Evolutionary conservation across 257 asterid species (phyloP).

Genomic region (Ajuga chamaepitys): DNA sequence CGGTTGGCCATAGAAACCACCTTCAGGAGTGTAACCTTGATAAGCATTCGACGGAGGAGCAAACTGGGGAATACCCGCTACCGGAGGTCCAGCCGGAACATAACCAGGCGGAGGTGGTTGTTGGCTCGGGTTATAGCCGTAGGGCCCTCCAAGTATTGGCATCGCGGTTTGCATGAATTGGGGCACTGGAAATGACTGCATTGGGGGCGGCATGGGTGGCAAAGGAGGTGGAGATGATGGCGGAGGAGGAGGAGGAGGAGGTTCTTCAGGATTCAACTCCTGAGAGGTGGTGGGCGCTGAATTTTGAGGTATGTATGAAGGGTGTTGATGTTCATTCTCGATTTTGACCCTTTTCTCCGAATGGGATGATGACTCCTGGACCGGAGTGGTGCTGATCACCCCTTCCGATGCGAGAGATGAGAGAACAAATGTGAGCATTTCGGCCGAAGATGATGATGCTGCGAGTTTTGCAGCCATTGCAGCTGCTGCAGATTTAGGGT

Average conservation of each 20-base stretch:
- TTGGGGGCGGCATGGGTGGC: slow-evolving; percentile 64
- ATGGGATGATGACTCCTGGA: slow-evolving; percentile 27
- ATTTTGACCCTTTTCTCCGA: slow-evolving; percentile 63
- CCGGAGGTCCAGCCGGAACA: slow-evolving; percentile 28
- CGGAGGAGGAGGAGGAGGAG: slow-evolving; percentile 72
- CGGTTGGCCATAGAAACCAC: slow-evolving; percentile 49
- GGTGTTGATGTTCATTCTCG: slow-evolving; percentile 40
- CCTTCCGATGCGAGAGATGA: slow-evolving; percentile 86
- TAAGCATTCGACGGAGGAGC: slow-evolving; percentile 30
- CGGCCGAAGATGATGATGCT: slow-evolving; percentile 81
- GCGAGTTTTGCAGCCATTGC: slow-evolving; percentile 84
- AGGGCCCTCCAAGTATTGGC: slow-evolving; percentile 33
- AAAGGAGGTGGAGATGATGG: slow-evolving; percentile 77
- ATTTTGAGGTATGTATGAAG: slow-evolving; percentile 39
- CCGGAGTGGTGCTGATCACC: slow-evolving; percentile 44
- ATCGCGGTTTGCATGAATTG: slow-evolving; percentile 52
- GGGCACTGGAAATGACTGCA: slow-evolving; percentile 56
- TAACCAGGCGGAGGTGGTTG: slow-evolving; percentile 34
- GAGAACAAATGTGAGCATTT: slow-evolving; percentile 74
- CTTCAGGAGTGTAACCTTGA: slow-evolving; percentile 48
- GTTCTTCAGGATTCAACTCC: slow-evolving; percentile 28
- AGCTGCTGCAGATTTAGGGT: slow-evolving; percentile 73
- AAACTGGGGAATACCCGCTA: slow-evolving; percentile 29
- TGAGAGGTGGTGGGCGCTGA: slow-evolving; percentile 32
- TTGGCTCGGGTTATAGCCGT: slow-evolving; percentile 38